These are phyloP conservation scores for Rubus idaeus DNA, from an alignment of 306 rosid species.

Conservation along the genomic window DNA sequence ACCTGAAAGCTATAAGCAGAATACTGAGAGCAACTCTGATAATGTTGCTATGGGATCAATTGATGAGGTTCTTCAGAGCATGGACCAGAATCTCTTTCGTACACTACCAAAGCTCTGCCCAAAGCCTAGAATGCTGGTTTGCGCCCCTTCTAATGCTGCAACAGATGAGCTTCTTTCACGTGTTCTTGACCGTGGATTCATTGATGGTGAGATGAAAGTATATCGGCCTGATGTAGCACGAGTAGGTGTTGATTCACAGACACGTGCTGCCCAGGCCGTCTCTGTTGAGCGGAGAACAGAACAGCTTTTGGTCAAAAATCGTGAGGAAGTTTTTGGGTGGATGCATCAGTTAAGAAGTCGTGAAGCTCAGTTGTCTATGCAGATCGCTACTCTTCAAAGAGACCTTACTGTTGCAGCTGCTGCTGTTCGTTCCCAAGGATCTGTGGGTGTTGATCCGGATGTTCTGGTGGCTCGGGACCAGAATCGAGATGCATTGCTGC, in stretches of 20 bases:
- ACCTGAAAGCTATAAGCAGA: slow-evolving; percentile 98
- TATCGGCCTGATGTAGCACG: slow-evolving; percentile 99
- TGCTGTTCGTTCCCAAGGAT: slow-evolving; percentile 87
- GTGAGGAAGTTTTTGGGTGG: slow-evolving; percentile 83
- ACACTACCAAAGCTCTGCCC: slow-evolving; percentile 95
- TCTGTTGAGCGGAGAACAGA: slow-evolving; percentile 99
- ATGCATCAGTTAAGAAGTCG: slow-evolving; percentile 88
- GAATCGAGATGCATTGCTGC: slow-evolving; percentile 78
- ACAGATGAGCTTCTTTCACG: slow-evolving; percentile 99
- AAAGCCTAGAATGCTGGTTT: slow-evolving; percentile 96
- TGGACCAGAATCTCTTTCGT: slow-evolving; percentile 94
- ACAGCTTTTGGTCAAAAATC: slow-evolving; percentile 80
- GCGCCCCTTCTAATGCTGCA: slow-evolving; percentile 99
- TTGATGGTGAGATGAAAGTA: slow-evolving; percentile 98
- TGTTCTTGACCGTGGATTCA: slow-evolving; percentile 95
- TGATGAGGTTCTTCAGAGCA: slow-evolving; percentile 95
- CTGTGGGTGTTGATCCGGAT: slow-evolving; percentile 98
- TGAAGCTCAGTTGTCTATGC: slow-evolving; percentile 75
- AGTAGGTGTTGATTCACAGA: slow-evolving; percentile 98
- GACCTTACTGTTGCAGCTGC: slow-evolving; percentile 91
- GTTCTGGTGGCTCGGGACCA: slow-evolving; percentile 87
- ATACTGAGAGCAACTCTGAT: slow-evolving; percentile 72
- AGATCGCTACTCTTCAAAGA: slow-evolving; percentile 74
- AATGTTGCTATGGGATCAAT: slow-evolving; percentile 71
- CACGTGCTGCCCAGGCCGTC: slow-evolving; percentile 99